Percentiles rank a stretch among this genome's conserved stretches.
These are phyloP conservation scores for Nakazawaea wyomingensis DNA, from an alignment of 805 yeast species.

Conservation along the genomic window DNA sequence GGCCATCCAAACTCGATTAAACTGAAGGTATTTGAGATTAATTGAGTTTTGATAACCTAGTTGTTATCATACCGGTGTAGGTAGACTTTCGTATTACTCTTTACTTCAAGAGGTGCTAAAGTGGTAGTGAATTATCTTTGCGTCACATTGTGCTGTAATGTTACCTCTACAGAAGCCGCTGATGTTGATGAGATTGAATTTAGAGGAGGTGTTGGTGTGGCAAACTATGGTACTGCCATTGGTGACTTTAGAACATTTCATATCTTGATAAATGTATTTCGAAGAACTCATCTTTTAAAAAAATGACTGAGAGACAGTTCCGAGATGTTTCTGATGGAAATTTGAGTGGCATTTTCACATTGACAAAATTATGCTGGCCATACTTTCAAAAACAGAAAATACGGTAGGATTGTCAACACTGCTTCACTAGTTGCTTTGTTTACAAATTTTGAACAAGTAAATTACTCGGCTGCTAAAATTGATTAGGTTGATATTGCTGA, in stretches of 20 bases:
- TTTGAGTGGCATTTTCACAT: constrained; percentile 80
- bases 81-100: constrained; percentile 77
- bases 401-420: constrained; percentile 89
- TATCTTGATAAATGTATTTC: constrained; percentile 82
- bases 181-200: constrained; percentile 73
- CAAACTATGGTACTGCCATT: constrained; percentile 91
- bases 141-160: constrained; percentile 72
- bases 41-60: constrained; percentile 68
- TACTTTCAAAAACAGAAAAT: constrained; percentile 76
- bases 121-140: constrained; percentile 95
- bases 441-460: constrained; percentile 96
- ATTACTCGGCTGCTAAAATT: constrained; percentile 89
- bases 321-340: constrained; percentile 80
- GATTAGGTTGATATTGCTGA: constrained; percentile 90
- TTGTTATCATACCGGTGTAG: constrained; percentile 93
- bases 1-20: too few relatives aligned
- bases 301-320: constrained; percentile 80
- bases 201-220: constrained; percentile 82
- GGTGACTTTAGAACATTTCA: constrained; percentile 86
- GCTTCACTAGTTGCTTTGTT: constrained; percentile 95
- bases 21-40: constrained; percentile 16
- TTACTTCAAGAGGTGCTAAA: constrained; percentile 86
- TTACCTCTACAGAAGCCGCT: constrained; percentile 71
- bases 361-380: constrained; percentile 91
- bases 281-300: constrained; percentile 81